These are phyloP conservation scores for Prunus mongolica DNA, from an alignment of 306 rosid genomes.

Conservation along the genomic window DNA sequence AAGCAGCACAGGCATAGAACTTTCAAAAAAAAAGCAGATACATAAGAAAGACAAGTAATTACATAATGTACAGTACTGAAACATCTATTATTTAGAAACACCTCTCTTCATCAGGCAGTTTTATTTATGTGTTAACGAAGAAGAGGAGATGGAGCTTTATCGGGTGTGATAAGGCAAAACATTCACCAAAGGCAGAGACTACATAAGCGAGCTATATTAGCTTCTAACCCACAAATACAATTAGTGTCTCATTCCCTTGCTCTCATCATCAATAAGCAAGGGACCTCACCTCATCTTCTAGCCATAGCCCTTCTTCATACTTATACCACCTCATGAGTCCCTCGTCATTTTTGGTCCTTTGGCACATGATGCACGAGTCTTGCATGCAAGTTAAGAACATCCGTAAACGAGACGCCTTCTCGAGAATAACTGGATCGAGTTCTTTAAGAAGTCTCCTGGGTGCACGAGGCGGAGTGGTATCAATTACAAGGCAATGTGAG, in stretches of 20 bases:
- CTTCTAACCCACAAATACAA: neutral
- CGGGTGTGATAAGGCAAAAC: neutral
- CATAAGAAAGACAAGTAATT: neutral
- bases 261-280: constrained; percentile 40
- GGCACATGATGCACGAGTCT: constrained; percentile 63
- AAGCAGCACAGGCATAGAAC: too few relatives aligned
- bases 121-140: neutral
- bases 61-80: neutral
- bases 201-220: neutral
- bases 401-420: constrained; percentile 59
- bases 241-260: neutral
- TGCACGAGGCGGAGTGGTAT: constrained; percentile 41
- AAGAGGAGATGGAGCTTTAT: neutral
- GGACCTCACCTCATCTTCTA: constrained; percentile 56
- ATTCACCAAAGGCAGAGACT: neutral
- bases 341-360: constrained; percentile 56
- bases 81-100: neutral
- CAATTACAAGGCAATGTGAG: constrained; percentile 58
- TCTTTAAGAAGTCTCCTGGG: constrained; percentile 28
- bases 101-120: neutral
- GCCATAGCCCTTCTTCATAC: constrained; percentile 74
- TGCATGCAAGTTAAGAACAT: constrained; percentile 61
- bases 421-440: constrained; percentile 40
- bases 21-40: too few relatives aligned
- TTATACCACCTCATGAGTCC: constrained; percentile 85